phyloP scores from a whole-genome alignment of 1,139 yeast genomes.

The Geotrichum klebahnii region DNA sequence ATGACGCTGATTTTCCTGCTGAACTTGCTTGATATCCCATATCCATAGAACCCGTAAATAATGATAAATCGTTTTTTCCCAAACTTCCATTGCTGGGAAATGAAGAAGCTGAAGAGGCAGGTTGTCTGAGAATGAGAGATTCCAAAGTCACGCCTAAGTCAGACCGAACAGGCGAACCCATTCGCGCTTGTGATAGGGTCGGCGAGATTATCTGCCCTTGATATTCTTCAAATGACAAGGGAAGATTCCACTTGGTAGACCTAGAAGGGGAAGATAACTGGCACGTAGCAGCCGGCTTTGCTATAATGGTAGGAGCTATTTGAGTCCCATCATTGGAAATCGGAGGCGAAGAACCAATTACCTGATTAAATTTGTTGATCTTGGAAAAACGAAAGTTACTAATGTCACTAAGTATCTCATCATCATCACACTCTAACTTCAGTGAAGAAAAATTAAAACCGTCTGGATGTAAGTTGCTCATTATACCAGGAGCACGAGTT shows the following conservation, averaged over 20 bases:
- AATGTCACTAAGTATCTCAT: slow-evolving; percentile 16
- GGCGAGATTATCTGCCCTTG: not conserved
- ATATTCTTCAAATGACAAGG: not conserved
- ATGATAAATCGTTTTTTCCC: not conserved
- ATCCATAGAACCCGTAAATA: not conserved
- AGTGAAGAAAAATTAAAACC: not conserved
- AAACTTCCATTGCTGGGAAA: not conserved
- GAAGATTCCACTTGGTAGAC: slow-evolving; percentile 8
- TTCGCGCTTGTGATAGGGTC: not conserved
- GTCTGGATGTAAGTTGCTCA: slow-evolving; percentile 15
- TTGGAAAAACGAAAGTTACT: slow-evolving; percentile 12
- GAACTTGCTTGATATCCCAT: slow-evolving; percentile 4
- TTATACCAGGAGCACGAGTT: slow-evolving; percentile 1
- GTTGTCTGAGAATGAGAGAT: slow-evolving; percentile 8
- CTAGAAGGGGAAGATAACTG: slow-evolving; percentile 7
- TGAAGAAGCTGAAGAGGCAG: not conserved
- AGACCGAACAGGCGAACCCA: slow-evolving; percentile 10
- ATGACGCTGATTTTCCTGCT: slow-evolving; percentile 2
- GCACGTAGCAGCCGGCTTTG: not conserved
- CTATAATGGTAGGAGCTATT: not conserved
- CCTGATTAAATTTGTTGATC: slow-evolving; percentile 12
- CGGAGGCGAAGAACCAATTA: slow-evolving; percentile 16
- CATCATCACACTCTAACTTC: slow-evolving; percentile 12
- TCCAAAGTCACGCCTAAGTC: slow-evolving; percentile 4
- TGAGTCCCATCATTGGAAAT: slow-evolving; percentile 1